phyloP scores from a whole-genome alignment of 306 rosid species.

The Rosa lucieae region DNA sequence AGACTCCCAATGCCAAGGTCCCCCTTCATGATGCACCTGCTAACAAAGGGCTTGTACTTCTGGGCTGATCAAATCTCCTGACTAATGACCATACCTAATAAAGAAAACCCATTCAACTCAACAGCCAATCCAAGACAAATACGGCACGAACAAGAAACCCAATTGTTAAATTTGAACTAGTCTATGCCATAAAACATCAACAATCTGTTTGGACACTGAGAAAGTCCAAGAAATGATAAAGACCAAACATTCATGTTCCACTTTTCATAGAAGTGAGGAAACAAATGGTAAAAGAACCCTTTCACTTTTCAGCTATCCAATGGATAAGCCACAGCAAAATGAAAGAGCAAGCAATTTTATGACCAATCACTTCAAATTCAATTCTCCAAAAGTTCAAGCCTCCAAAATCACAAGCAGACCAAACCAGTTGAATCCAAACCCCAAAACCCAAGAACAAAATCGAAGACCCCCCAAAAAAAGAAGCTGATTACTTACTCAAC shows the following conservation, averaged over 20 bases:
- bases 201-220: neutral
- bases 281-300: too few relatives aligned
- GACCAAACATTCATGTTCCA: neutral
- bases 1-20: slow-evolving; percentile 89
- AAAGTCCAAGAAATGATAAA: neutral
- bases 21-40: slow-evolving; percentile 75
- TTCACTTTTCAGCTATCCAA: slow-evolving; percentile 4
- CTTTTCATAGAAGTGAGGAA: neutral
- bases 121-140: neutral
- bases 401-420: neutral
- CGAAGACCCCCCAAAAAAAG: neutral
- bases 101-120: slow-evolving; percentile 17
- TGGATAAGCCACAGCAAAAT: slow-evolving; percentile 1
- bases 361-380: neutral
- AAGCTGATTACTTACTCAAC: slow-evolving; percentile 13
- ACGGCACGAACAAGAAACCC: neutral
- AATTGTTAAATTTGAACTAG: neutral
- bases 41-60: slow-evolving; percentile 85
- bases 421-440: neutral
- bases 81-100: slow-evolving; percentile 96
- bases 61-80: slow-evolving; percentile 96
- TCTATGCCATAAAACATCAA: neutral
- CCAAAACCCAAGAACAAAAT: neutral
- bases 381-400: neutral
- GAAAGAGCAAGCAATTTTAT: neutral